Base-by-base conservation (phyloP, 2,329 filamentous ascomycete species). In the Apiospora aurea region DNA sequence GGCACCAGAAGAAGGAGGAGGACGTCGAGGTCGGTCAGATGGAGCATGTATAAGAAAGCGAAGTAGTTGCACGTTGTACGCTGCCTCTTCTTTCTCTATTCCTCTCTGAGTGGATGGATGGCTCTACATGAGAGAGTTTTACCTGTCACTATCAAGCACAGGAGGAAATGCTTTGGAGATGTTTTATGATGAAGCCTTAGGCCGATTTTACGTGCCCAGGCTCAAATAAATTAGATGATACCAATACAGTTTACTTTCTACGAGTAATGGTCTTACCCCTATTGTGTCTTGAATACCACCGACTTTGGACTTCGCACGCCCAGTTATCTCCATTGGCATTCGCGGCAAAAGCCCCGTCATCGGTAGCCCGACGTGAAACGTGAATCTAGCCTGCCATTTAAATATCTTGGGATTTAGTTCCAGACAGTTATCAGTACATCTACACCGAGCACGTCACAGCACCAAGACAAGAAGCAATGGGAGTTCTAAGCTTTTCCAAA, bases 1-100 rank as follows among this genome's bases (percentile, higher is more conserved):
- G 47, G 21, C 46, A 41, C 29, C 46, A 51, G 46, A 69, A 57
- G 68, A 57, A 51, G 13, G 68, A 69, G 68, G 68, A 47, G n/a
- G 68, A 41, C 11, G 34, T 64, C 57, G 57, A 64, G 57, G 34
- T 64, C 6, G 57, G 57, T 0, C 57, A 64, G 57, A 13, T n/a
- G 57, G 57, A 64, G 18, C 57, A 64, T 21, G 57, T 64, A 64
- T 64, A 41, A 61, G 49, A 1, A 43, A 43, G 41, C 26, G 24
- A 14, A 53, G 7, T 8, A 43, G 10, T 13, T 8, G 18, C 44
- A 53, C 29, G 5, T 53, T 16, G 14, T 11, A 24, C 5, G 6
- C 24, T 29, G 11, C 11, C 49, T 53, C 4, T 14, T 29, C 44
- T 21, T 46, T 16, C 34, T 38, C 34, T 38, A 5, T 38, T 38